phyloP scores from a whole-genome alignment of 2,329 filamentous ascomycete genomes.

The Hymenoscyphus repandus region DNA sequence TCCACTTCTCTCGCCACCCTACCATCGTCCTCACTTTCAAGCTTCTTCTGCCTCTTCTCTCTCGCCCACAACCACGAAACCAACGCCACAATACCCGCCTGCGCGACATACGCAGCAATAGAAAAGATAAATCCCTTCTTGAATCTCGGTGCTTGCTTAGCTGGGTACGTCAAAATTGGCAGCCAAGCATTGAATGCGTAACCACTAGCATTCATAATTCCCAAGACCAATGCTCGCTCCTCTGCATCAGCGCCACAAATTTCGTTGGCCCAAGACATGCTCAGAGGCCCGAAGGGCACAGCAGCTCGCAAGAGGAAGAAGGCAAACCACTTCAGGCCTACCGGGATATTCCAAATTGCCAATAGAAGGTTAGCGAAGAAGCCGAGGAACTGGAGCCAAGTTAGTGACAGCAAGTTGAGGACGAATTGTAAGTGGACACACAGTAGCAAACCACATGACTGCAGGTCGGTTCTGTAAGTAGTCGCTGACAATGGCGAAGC shows the following conservation, averaged over 20 bases:
- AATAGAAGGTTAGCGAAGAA: conserved; percentile 33
- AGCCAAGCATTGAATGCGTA: conserved; percentile 43
- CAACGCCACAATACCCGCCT: not conserved
- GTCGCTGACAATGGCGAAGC: conserved; percentile 50
- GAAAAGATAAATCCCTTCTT: conserved; percentile 33
- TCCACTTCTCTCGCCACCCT: not conserved
- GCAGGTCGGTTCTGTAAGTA: conserved; percentile 33
- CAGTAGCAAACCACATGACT: conserved; percentile 31
- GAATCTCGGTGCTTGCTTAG: conserved; percentile 35
- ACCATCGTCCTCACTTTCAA: not conserved
- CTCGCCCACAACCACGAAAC: conserved; percentile 4
- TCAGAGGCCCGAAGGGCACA: conserved; percentile 39
- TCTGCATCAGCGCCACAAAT: conserved; percentile 41
- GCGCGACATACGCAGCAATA: not conserved
- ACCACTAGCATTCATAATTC: conserved; percentile 41
- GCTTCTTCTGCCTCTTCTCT: conserved; percentile 1
- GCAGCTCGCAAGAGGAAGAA: conserved; percentile 33
- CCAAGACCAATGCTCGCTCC: conserved; percentile 44
- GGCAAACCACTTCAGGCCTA: conserved; percentile 26
- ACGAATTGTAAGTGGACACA: conserved; percentile 3
- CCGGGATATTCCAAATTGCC: conserved; percentile 32
- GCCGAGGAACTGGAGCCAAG: conserved; percentile 26
- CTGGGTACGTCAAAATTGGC: conserved; percentile 32
- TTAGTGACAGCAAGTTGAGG: not conserved
- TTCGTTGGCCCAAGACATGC: conserved; percentile 44